Base-by-base conservation (phyloP, 2,329 filamentous ascomycete genomes). In the Colletotrichum eremochloae region DNA sequence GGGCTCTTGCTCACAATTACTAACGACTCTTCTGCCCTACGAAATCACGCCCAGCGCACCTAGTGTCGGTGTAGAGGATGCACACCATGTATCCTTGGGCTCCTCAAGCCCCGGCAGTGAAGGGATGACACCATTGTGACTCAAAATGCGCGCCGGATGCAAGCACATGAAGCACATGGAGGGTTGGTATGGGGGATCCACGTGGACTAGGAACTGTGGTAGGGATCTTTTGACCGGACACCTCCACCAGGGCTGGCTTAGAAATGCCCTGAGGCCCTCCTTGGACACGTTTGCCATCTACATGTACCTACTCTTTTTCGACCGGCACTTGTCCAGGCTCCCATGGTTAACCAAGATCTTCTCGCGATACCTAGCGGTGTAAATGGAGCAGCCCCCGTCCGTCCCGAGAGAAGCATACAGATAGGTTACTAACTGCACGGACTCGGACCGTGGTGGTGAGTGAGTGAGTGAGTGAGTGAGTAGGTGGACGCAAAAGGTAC, bases 51-150 rank as follows among this genome's bases (percentile, higher is more conserved):
- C 55, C 48, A 36, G 33, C 24, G 31, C 33, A 31, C 33, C 66
- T 12, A 12, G 46, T 48, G 20, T 48, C 8, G 46, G 46, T n/a
- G 46, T 56, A 20, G 20, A 44, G 40, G 53, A 52, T 38, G 53
- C 42, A 46, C 18, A 53, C 46, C 14, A 40, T 33, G 31, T 20
- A 20, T 61, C 46, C 29, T 36, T 36, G 58, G 15, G 46, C 40
- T 62, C 31, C 42, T 31, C 58, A 46, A 46, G 20, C 44, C 18
- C 18, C 8, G 7, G 44, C 7, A n/a, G 42, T 44, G 11, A 18
- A 62, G 20, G 44, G 58, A 62, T 36, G 31, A 61, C 31, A 33
- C 57, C 29, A 36, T 15, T 63, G 48, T 63, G 61, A 53, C 61
- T 63, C 46, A 52, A 52, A 36, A 24, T 14, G 33, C 36, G 24